phyloP scores from a whole-genome alignment of 768 basidiomycete species.

The Collybia mongolica region DNA sequence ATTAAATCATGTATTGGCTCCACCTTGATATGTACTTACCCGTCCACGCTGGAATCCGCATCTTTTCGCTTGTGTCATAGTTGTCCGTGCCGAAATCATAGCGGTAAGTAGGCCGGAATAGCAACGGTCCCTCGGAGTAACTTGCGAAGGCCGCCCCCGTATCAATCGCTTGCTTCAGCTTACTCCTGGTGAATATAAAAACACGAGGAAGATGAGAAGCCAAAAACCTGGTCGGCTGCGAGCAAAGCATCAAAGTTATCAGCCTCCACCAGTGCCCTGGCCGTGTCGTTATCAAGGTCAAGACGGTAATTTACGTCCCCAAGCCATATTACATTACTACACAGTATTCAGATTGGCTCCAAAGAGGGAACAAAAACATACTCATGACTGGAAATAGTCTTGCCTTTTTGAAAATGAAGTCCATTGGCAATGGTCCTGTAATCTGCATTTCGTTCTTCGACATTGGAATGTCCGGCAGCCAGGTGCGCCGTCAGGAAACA shows the following conservation, averaged over 20 bases:
- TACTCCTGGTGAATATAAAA: constrained; percentile 2
- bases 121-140: constrained; percentile 84
- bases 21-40: constrained; percentile 43
- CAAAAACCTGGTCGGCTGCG: constrained; percentile 80
- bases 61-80: constrained; percentile 96
- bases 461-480: constrained; percentile 91
- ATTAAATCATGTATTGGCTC: background rate
- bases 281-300: constrained; percentile 80
- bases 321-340: constrained; percentile 88
- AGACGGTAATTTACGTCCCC: constrained; percentile 97
- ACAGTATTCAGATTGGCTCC: background rate
- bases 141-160: constrained; percentile 72
- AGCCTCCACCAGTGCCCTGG: constrained; percentile 59
- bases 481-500: constrained; percentile 97
- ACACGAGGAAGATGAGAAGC: background rate
- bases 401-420: constrained; percentile 86
- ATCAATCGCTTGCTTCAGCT: constrained; percentile 78
- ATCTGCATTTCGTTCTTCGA: constrained; percentile 90
- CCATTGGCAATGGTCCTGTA: constrained; percentile 85
- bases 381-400: constrained; percentile 89
- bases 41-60: constrained; percentile 97
- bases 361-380: constrained; percentile 35
- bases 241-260: constrained; percentile 75
- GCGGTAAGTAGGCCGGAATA: constrained; percentile 96
- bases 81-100: constrained; percentile 80